Base-by-base conservation (phyloP, 2,329 filamentous ascomycete genomes). In the Trichoderma arundinaceum region DNA sequence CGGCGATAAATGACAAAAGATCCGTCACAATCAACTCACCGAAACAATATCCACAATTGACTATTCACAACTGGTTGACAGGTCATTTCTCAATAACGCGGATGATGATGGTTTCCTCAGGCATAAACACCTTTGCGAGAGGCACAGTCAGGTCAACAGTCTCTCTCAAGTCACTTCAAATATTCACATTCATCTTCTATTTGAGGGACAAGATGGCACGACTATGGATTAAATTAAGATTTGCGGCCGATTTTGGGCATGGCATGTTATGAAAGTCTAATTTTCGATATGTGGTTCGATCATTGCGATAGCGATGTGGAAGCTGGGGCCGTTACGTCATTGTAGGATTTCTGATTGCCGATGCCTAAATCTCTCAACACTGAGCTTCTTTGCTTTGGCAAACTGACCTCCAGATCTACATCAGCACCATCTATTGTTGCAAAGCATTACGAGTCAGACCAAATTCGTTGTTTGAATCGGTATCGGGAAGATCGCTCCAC, bases 321-420 rank as follows among this genome's bases (percentile, higher is more conserved):
- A 39, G 46, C 12, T 5, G 8, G 44, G 19, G 38, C 19, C 5
- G 48, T 51, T 62, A 62, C 48, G 59, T 62, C 59, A 62, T 48
- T 15, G 48, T 9, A 15, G 28, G 46, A 62, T 62, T 52, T n/a
- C 33, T 39, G 17, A 41, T 38, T 7, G 15, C 32, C 9, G 43
- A 13, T 28, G 28, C 15, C 22, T 46, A 35, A 58, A 48, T 44
- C 38, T 57, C 53, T 22, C 22, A 41, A 49, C 15, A n/a, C 2
- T 28, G 6, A 9, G 35, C 19, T 32, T 2, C 7, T 3, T 48
- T 3, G 13, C 19, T 60, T 51, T 32, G 1, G 19, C 13, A 13
- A 17, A 9, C 15, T 22, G n/a, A 22, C 22, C n/a, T 35, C n/a
- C 9, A 49, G 22, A 17, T 51, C 35, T 13, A 32, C 33, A 22